A percentile compares a stretch with the other conserved stretches of the same genome.
Conservation (phyloP, 768 basidiomycete species). For the Cystobasidium ongulense region DNA sequence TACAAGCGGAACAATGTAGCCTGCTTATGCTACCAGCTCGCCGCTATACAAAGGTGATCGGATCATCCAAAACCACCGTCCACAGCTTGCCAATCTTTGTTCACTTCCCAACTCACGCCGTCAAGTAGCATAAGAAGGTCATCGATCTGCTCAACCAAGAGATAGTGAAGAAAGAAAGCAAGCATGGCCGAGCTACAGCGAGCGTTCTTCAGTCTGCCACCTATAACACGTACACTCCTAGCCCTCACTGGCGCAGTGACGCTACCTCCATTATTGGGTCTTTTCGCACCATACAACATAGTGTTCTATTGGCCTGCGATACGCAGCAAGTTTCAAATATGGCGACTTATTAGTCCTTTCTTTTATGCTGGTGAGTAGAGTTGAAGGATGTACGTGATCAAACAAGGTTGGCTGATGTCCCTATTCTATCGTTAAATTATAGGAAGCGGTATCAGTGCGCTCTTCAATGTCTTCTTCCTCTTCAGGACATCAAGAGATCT, state of each 20-base stretch:
- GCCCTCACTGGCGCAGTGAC: constrained; percentile 58
- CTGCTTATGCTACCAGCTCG: no score
- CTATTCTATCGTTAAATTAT: constrained; percentile 44
- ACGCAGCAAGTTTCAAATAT: constrained; percentile 54
- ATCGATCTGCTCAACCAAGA: no score
- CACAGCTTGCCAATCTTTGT: no score
- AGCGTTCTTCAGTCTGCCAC: constrained; percentile 50
- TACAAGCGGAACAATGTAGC: no score
- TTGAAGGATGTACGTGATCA: constrained; percentile 51
- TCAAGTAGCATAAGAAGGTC: background rate
- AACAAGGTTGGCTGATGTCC: constrained; percentile 49
- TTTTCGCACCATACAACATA: constrained; percentile 54
- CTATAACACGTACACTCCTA: constrained; percentile 66
- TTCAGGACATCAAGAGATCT: constrained; percentile 62
- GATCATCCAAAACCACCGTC: no score
- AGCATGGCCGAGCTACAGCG: constrained; percentile 17
- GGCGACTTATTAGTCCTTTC: constrained; percentile 38
- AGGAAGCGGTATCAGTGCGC: constrained; percentile 54
- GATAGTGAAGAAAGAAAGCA: background rate
- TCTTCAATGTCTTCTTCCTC: constrained; percentile 64
- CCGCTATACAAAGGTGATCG: no score
- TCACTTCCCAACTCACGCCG: no score
- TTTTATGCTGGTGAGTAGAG: constrained; percentile 48
- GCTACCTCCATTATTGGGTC: constrained; percentile 53
- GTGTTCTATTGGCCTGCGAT: constrained; percentile 51